These are phyloP conservation scores for Aspergillus ellipticus DNA, from an alignment of 495 filamentous ascomycete genomes.

Conservation along the genomic window DNA sequence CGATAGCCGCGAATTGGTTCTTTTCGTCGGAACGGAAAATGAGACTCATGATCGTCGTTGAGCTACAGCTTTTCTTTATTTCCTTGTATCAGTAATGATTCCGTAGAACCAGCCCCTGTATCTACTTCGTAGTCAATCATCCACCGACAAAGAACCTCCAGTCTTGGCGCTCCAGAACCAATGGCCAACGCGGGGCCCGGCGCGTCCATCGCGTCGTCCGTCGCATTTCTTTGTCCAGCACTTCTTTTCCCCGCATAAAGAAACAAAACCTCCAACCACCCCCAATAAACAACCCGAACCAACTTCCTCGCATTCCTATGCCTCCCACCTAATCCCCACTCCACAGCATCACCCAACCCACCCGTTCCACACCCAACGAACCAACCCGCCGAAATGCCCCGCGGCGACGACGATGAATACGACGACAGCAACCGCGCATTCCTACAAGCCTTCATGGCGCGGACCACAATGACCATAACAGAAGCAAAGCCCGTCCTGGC, in stretches of 20 bases:
- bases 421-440: slow-evolving; percentile 85
- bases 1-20: slow-evolving; percentile 2
- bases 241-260: neutral
- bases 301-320: neutral
- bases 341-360: neutral
- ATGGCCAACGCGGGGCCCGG: neutral
- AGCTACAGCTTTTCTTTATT: no score
- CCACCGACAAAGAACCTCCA: neutral
- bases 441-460: slow-evolving; percentile 82
- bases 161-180: slow-evolving; percentile 11
- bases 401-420: slow-evolving; percentile 24
- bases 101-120: no score
- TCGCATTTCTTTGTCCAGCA: slow-evolving; percentile 3
- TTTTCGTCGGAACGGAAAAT: neutral
- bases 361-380: neutral
- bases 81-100: no score
- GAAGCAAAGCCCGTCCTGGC: slow-evolving; percentile 73
- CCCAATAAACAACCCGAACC: neutral
- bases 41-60: no score
- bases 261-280: no score
- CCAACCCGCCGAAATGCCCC: neutral
- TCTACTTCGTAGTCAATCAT: neutral
- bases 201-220: slow-evolving; percentile 8
- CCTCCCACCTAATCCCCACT: neutral
- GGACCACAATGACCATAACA: slow-evolving; percentile 67